phyloP scores from a whole-genome alignment of 768 basidiomycete genomes.

The Lyophyllum shimeji region DNA sequence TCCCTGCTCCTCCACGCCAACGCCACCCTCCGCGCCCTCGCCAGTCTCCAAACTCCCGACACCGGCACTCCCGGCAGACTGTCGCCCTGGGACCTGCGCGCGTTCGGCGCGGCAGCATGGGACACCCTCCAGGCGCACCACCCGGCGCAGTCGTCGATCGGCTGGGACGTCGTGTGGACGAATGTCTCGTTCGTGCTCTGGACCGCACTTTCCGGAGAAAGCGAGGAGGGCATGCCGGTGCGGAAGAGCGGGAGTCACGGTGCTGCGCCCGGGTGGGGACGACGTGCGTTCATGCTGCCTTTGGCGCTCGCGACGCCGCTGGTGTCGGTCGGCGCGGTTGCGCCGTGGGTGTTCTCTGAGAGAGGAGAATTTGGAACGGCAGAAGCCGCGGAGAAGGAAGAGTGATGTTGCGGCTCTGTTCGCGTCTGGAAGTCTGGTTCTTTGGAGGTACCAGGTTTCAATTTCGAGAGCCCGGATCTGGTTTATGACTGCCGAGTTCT shows the following conservation, averaged over 20 bases:
- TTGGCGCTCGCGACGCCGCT: conserved; percentile 4
- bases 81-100: too few species aligned
- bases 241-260: not conserved
- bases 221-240: not conserved
- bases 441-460: too few species aligned
- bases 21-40: not conserved
- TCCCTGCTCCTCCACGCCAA: conserved; percentile 6
- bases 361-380: not conserved
- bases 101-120: conserved; percentile 26
- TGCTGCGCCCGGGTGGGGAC: too few species aligned
- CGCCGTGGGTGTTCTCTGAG: conserved; percentile 12
- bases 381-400: not conserved
- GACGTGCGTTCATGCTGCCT: too few species aligned
- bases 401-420: too few species aligned
- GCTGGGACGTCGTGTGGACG: conserved; percentile 66
- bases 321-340: conserved; percentile 5
- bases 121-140: conserved; percentile 47
- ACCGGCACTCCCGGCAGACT: too few species aligned
- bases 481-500: too few species aligned
- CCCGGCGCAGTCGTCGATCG: conserved; percentile 64
- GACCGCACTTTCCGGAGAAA: conserved; percentile 18
- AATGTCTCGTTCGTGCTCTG: conserved; percentile 40
- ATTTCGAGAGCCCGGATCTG: too few species aligned
- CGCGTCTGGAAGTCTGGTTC: too few species aligned
- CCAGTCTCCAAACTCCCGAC: too few species aligned